These are phyloP conservation scores for Diaporthe velutina DNA, from an alignment of 2,329 filamentous ascomycete genomes.

Conservation along the genomic window DNA sequence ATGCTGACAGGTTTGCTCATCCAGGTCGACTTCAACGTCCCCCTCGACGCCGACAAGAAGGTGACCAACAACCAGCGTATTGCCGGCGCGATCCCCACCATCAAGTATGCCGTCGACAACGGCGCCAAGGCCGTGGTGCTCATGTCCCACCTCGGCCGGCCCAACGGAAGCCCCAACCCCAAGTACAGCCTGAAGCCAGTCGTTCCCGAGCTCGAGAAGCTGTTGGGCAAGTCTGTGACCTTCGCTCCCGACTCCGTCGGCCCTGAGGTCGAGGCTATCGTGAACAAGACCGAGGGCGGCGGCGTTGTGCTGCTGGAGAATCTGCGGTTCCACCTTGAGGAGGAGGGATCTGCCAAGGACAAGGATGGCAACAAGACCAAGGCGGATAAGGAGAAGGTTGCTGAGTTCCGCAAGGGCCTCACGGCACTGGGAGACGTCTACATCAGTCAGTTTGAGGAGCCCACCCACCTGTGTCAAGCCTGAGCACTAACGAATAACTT, in stretches of 20 bases:
- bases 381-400: constrained; percentile 93
- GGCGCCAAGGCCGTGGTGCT: constrained; percentile 93
- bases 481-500: constrained; percentile 42
- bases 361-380: constrained; percentile 96
- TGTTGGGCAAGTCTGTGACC: constrained; percentile 84
- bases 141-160: constrained; percentile 98
- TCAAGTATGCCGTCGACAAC: constrained; percentile 92
- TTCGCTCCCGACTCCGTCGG: constrained; percentile 94
- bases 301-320: constrained; percentile 95
- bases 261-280: constrained; percentile 87
- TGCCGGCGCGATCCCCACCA: constrained; percentile 92
- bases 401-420: constrained; percentile 93
- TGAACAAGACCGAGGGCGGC: constrained; percentile 84
- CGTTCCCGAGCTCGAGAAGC: constrained; percentile 90
- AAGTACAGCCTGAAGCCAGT: constrained; percentile 98
- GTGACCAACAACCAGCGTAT: constrained; percentile 99
- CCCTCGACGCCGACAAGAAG: constrained; percentile 91
- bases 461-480: background rate
- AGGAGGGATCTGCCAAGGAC: constrained; percentile 97
- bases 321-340: constrained; percentile 97
- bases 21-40: constrained; percentile 99
- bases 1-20: constrained; percentile 41
- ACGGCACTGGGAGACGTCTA: constrained; percentile 96
- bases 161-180: constrained; percentile 87
- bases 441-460: constrained; percentile 79